Conservation (phyloP, 192 early-diverging fungal genomes). For the Chytriomyces sp. region DNA sequence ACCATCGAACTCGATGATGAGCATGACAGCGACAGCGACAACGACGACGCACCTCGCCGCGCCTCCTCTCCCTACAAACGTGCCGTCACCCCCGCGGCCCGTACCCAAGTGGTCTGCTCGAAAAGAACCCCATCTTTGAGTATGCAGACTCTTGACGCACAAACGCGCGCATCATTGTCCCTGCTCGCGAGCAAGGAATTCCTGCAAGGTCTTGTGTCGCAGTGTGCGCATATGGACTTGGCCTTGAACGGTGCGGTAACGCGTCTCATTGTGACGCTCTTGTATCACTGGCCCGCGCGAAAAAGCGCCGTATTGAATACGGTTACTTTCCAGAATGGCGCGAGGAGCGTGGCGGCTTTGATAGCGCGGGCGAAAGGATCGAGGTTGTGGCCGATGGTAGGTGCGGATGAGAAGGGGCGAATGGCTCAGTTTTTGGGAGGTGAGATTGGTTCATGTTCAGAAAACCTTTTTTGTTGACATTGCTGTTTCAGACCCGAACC, state of each 20-base stretch:
- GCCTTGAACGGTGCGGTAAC: slow-evolving; percentile 39
- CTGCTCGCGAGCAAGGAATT: slow-evolving; percentile 45
- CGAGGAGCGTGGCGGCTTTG: neutral
- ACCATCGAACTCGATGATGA: neutral
- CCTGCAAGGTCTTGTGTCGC: slow-evolving; percentile 38
- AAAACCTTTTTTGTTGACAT: too few species aligned
- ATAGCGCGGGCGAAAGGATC: neutral
- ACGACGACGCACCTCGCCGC: neutral
- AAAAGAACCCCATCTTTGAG: neutral
- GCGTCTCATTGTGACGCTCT: slow-evolving; percentile 54
- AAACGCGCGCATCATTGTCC: too few species aligned
- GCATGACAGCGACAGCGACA: neutral
- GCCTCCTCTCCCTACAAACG: neutral
- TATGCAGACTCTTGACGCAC: too few species aligned
- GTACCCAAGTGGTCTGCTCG: neutral
- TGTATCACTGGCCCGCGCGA: slow-evolving; percentile 59
- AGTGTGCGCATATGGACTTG: slow-evolving; percentile 41
- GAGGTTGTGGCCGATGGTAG: neutral
- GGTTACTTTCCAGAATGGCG: slow-evolving; percentile 42
- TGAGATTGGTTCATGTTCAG: too few species aligned
- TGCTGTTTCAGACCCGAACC: neutral
- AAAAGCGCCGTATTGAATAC: slow-evolving; percentile 57
- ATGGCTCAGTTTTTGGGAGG: too few species aligned
- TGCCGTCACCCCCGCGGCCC: neutral
- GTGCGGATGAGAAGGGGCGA: too few species aligned